Evolutionary conservation across 2,329 filamentous ascomycete genomes (phyloP).

Genomic region (Onygenales sp.): DNA sequence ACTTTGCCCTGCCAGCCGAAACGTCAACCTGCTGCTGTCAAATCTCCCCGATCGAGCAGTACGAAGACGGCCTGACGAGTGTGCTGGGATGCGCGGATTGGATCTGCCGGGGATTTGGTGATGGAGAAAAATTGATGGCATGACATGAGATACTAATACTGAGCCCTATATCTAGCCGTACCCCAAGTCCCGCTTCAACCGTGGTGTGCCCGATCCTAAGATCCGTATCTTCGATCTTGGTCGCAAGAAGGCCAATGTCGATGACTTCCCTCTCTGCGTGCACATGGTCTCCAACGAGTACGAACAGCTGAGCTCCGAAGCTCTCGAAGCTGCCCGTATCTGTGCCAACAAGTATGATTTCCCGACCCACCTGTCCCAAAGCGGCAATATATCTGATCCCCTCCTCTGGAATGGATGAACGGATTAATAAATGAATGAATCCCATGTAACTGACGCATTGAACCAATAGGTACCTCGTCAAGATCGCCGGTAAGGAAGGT

Average conservation of each 20-base stretch:
- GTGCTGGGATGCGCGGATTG: background rate
- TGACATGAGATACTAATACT: background rate
- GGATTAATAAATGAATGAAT: background rate
- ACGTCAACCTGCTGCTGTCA: too few species aligned
- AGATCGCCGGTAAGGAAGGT: conserved; percentile 60
- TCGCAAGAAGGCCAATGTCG: conserved; percentile 96
- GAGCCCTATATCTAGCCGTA: conserved; percentile 56
- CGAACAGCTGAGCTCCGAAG: conserved; percentile 99
- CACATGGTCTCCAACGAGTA: conserved; percentile 99
- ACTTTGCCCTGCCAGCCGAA: conserved; percentile 12
- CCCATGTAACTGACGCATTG: background rate
- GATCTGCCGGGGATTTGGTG: background rate
- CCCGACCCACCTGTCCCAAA: conserved; percentile 37
- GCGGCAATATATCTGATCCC: background rate
- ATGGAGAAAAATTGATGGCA: background rate
- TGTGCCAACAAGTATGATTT: conserved; percentile 90
- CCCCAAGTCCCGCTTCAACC: conserved; percentile 99
- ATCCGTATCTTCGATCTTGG: conserved; percentile 98
- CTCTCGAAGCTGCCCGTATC: conserved; percentile 98
- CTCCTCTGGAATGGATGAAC: background rate
- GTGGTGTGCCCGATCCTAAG: conserved; percentile 78
- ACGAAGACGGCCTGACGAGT: too few species aligned
- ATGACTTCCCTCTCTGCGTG: conserved; percentile 98
- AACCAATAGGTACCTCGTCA: conserved; percentile 52
- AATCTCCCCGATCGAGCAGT: too few species aligned